Base-by-base conservation (phyloP, 768 basidiomycete species). In the Lactifluus piperatus region DNA sequence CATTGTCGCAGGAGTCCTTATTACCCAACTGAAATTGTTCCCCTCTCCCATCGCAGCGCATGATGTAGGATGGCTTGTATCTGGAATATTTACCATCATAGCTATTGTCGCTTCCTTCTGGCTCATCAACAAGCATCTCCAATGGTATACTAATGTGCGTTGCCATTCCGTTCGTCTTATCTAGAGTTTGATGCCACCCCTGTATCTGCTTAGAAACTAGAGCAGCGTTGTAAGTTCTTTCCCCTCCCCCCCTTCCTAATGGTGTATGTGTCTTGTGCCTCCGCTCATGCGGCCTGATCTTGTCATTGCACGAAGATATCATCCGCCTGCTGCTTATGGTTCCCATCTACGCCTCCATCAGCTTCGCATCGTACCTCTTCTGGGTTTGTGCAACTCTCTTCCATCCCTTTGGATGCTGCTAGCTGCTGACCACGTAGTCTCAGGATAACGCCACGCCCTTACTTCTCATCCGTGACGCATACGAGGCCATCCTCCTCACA, bases 301-400 rank as follows among this genome's bases (percentile, higher is more conserved):
- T 24, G 2, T n/a, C n/a, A 29, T 47, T 36, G 6, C 43, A 22
- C 49, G 4, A 57, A 86, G 84, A 87, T 67, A 85, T 88, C 64
- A 78, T 88, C 49, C 83, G 88, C 9, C 72, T 90, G 20, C 76
- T 91, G 24, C 81, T 90, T 71, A 83, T 91, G 83, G 85, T 88
- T 3, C 86, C 87, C 2, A 76, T 88, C 32, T 91, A 91, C 68
- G 82, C 85, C 9, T 66, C 79, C 39, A 80, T 85, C 69, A 85
- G 81, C 65, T 77, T 85, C 56, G 77, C 81, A 1, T 85, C 85
- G 5, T 90, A 83, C 70, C 71, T 86, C 30, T 86, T 84, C 72
- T 88, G 85, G 83, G 84, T 84, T 11, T 18, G 64, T 14, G 16
- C 32, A 34, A n/a, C 8, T 22, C n/a, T 22, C 52, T 37, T 37